Conservation (phyloP, 1,284 basidiomycete genomes). For the Calocybe gambosa region DNA sequence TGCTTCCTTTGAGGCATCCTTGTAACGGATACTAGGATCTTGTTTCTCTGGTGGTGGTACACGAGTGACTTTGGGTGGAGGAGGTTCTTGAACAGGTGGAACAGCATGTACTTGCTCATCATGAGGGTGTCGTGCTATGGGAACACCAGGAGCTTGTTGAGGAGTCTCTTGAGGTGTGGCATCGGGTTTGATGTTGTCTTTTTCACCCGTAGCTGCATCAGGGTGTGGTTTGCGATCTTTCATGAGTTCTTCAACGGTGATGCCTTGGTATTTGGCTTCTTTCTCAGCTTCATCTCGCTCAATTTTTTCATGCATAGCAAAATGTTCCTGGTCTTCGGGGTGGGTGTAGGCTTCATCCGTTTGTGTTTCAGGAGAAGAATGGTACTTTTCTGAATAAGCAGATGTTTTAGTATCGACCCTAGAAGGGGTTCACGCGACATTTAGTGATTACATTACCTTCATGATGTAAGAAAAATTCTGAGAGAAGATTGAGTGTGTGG, state of each 20-base stretch:
- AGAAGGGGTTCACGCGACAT: background rate
- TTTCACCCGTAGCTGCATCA: constrained; percentile 6
- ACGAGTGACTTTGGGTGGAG: constrained; percentile 47
- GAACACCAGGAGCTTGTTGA: constrained; percentile 18
- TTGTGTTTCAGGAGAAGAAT: constrained; percentile 95
- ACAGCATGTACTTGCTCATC: constrained; percentile 25
- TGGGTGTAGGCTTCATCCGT: constrained; percentile 93
- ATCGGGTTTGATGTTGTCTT: constrained; percentile 1
- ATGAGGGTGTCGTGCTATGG: constrained; percentile 25
- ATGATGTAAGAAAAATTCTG: constrained; percentile 89
- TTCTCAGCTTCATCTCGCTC: constrained; percentile 82
- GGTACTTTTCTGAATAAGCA: constrained; percentile 65
- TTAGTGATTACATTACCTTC: constrained; percentile 58
- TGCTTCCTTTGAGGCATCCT: constrained; percentile 45
- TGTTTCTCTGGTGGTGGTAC: constrained; percentile 55
- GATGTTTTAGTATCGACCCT: background rate
- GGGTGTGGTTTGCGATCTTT: constrained; percentile 35
- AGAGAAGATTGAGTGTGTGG: background rate
- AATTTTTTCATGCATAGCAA: constrained; percentile 83
- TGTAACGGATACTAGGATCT: constrained; percentile 57
- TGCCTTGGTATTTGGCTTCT: constrained; percentile 78
- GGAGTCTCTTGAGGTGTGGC: background rate
- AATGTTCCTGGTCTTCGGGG: constrained; percentile 87
- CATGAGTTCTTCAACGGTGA: constrained; percentile 65
- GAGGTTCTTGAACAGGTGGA: constrained; percentile 18